These are phyloP conservation scores for Pisolithus albus DNA, from an alignment of 768 basidiomycete genomes.

Conservation along the genomic window DNA sequence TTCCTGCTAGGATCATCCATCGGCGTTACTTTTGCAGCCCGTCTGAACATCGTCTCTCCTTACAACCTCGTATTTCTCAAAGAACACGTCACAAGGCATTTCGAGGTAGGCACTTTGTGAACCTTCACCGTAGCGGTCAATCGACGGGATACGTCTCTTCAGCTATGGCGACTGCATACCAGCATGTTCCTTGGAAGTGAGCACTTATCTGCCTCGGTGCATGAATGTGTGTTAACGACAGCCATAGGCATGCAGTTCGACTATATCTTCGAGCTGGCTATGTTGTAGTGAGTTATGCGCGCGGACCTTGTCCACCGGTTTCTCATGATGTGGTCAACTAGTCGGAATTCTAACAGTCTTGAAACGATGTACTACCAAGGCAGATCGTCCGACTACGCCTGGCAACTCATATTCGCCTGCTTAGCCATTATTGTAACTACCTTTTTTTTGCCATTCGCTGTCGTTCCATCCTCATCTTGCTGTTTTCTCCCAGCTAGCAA, in stretches of 20 bases:
- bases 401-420: constrained; percentile 56
- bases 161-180: constrained; percentile 72
- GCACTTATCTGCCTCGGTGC: constrained; percentile 4
- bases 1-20: constrained; percentile 56
- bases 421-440: constrained; percentile 53
- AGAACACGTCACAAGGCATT: constrained; percentile 35
- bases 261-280: constrained; percentile 37
- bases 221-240: background rate
- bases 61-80: constrained; percentile 52
- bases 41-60: constrained; percentile 46
- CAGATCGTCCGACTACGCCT: constrained; percentile 70
- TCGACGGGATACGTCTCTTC: background rate
- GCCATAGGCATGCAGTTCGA: constrained; percentile 22
- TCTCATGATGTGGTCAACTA: constrained; percentile 22
- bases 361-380: constrained; percentile 53
- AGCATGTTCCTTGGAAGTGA: constrained; percentile 69
- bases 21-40: constrained; percentile 49
- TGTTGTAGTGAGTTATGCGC: constrained; percentile 33
- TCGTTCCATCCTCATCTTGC: background rate
- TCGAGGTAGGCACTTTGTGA: constrained; percentile 40
- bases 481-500: constrained; percentile 35
- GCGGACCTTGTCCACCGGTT: background rate
- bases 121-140: too few relatives aligned
- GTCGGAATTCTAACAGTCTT: constrained; percentile 58
- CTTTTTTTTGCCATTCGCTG: constrained; percentile 1